Evolutionary conservation across 106 monocot genomes (phyloP).

Genomic region (Dendrobium chrysotoxum): DNA sequence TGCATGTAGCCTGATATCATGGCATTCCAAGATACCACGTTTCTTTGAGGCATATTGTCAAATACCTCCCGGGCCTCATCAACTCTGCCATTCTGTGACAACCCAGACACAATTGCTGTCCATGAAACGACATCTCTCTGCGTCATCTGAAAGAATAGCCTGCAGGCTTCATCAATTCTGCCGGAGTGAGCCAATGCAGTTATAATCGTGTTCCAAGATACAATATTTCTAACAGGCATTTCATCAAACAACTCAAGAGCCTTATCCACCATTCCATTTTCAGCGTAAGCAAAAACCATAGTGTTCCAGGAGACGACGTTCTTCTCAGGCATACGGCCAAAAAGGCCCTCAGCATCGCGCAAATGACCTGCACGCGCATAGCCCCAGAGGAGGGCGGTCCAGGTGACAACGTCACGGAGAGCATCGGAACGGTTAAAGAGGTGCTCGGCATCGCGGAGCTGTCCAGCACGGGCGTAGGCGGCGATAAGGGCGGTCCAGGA

Average conservation of each 20-base stretch:
- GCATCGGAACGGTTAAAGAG: slow-evolving; percentile 50
- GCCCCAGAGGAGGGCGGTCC: slow-evolving; percentile 64
- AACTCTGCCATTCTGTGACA: slow-evolving; percentile 36
- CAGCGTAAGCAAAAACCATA: slow-evolving; percentile 34
- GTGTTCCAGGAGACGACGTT: slow-evolving; percentile 58
- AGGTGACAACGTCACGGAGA: slow-evolving; percentile 53
- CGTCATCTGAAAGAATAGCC: slow-evolving; percentile 26
- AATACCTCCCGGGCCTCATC: slow-evolving; percentile 37
- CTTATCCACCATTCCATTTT: slow-evolving; percentile 13
- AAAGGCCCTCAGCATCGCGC: slow-evolving; percentile 39
- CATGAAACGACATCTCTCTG: slow-evolving; percentile 54
- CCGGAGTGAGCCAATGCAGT: slow-evolving; percentile 25
- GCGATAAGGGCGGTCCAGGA: slow-evolving; percentile 61
- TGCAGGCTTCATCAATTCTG: slow-evolving; percentile 21
- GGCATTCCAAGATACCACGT: slow-evolving; percentile 58
- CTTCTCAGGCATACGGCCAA: slow-evolving; percentile 44
- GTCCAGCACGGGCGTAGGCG: slow-evolving; percentile 37
- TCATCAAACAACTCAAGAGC: slow-evolving; percentile 25
- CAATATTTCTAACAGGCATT: slow-evolving; percentile 43
- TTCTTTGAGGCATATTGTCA: slow-evolving; percentile 39
- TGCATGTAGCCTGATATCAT: slow-evolving; percentile 53
- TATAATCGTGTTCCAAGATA: slow-evolving; percentile 56
- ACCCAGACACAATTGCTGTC: slow-evolving; percentile 40
- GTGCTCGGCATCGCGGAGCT: slow-evolving; percentile 39
- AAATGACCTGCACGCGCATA: slow-evolving; percentile 23